Conservation (phyloP, 305 asterid species). For the Lippia alba region DNA sequence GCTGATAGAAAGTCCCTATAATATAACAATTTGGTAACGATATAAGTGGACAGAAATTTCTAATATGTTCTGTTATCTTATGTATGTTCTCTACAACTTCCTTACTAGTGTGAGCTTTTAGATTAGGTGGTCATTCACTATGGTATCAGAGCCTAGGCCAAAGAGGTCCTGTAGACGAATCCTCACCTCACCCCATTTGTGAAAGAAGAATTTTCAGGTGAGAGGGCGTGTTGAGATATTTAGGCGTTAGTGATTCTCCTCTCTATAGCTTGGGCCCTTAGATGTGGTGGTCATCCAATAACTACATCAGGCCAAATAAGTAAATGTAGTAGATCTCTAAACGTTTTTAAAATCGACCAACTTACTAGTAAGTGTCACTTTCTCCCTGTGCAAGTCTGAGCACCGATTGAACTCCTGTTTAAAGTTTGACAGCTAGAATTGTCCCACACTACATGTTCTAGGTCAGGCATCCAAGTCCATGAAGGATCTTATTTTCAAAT, state of each 20-base stretch:
- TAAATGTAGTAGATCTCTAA: not conserved
- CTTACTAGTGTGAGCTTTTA: not conserved
- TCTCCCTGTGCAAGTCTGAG: not conserved
- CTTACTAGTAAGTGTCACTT: constrained; percentile 3
- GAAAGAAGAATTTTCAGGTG: too few species aligned
- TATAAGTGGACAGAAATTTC: constrained; percentile 4
- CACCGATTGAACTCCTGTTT: not conserved
- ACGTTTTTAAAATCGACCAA: constrained; percentile 6
- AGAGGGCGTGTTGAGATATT: too few species aligned
- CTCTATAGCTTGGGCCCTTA: too few species aligned
- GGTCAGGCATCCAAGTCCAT: constrained; percentile 22
- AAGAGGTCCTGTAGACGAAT: too few species aligned
- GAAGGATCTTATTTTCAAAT: not conserved
- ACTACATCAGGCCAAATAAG: constrained; percentile 9
- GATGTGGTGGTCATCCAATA: too few species aligned
- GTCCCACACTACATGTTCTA: constrained; percentile 10
- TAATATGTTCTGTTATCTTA: not conserved
- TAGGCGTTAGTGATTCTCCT: too few species aligned
- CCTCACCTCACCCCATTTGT: too few species aligned
- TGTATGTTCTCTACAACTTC: constrained; percentile 10
- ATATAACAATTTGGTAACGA: constrained; percentile 5
- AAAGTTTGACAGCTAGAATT: not conserved
- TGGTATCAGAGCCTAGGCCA: too few species aligned
- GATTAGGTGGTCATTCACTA: too few species aligned
- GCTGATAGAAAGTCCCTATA: constrained; percentile 11